phyloP scores from a whole-genome alignment of 2,329 filamentous ascomycete species.

The Ophiosphaerella herpotricha region DNA sequence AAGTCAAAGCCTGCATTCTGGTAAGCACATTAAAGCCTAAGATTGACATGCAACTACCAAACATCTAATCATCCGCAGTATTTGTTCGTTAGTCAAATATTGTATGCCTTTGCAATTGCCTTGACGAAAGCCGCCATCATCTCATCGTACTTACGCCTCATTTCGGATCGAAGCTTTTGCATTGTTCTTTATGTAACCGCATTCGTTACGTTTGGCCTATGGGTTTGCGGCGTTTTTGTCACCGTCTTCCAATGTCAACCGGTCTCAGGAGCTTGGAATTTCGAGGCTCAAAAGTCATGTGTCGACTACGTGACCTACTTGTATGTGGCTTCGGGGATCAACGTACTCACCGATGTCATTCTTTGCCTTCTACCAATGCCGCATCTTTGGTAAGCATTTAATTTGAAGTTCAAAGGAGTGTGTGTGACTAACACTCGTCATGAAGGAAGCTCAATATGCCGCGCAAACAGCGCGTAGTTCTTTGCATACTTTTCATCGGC shows the following conservation, averaged over 20 bases:
- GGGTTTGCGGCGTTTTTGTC: constrained; percentile 31
- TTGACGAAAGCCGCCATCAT: constrained; percentile 37
- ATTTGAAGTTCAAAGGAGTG: not conserved
- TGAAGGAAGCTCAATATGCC: constrained; percentile 19
- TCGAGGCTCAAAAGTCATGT: constrained; percentile 16
- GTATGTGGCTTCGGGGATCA: constrained; percentile 32
- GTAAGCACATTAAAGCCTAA: not conserved
- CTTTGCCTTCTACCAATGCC: constrained; percentile 30
- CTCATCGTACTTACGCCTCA: constrained; percentile 32
- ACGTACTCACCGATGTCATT: constrained; percentile 28
- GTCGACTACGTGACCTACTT: constrained; percentile 30
- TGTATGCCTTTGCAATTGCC: constrained; percentile 33
- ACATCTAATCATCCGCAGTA: constrained; percentile 19
- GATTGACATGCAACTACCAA: not conserved
- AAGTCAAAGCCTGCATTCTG: constrained; percentile 4
- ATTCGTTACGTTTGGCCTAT: constrained; percentile 19
- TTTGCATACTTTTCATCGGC: constrained; percentile 32
- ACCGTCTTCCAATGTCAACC: constrained; percentile 35
- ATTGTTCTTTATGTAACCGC: constrained; percentile 23
- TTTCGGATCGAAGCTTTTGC: constrained; percentile 24
- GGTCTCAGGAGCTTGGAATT: constrained; percentile 29
- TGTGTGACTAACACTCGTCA: not conserved
- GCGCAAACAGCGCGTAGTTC: constrained; percentile 29
- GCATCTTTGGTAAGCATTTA: constrained; percentile 26
- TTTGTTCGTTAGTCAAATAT: constrained; percentile 29